A percentile compares a stretch with the other conserved stretches of the same genome.
Conservation (phyloP, 1,284 basidiomycete genomes). For the Puccinia coronata region DNA sequence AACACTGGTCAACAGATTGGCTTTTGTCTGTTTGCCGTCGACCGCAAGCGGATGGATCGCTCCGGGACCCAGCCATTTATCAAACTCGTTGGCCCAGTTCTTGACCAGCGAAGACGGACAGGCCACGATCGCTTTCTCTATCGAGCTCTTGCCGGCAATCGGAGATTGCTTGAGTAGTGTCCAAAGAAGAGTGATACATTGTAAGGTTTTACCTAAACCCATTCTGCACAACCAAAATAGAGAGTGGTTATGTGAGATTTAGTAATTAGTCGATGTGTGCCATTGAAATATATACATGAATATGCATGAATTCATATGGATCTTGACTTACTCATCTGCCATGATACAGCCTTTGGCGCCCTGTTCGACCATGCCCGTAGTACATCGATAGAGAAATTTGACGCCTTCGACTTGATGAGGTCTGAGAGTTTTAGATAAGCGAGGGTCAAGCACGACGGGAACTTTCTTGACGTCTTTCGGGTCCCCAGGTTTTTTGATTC, state of each 20-base stretch:
- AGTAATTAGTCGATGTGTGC: background rate
- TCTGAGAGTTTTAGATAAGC: slow-evolving; percentile 78
- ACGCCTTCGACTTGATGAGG: slow-evolving; percentile 99
- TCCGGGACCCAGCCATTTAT: slow-evolving; percentile 90
- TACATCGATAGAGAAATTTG: slow-evolving; percentile 95
- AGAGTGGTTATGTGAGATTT: background rate
- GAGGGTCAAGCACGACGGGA: slow-evolving; percentile 93
- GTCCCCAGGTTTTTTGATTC: slow-evolving; percentile 65
- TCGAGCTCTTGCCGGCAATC: slow-evolving; percentile 76
- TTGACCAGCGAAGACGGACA: slow-evolving; percentile 95
- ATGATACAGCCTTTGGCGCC: slow-evolving; percentile 91
- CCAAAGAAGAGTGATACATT: slow-evolving; percentile 95
- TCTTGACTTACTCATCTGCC: slow-evolving; percentile 94
- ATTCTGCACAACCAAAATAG: slow-evolving; percentile 18
- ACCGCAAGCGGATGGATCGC: slow-evolving; percentile 77
- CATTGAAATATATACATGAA: background rate
- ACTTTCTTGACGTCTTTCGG: slow-evolving; percentile 68
- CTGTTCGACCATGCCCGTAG: slow-evolving; percentile 86
- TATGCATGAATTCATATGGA: background rate
- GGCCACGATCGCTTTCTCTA: slow-evolving; percentile 97
- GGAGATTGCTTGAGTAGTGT: slow-evolving; percentile 97
- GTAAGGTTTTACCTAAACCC: slow-evolving; percentile 73
- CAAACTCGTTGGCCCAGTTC: slow-evolving; percentile 98
- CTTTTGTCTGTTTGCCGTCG: slow-evolving; percentile 85
- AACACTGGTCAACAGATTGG: slow-evolving; percentile 74